Evolutionary conservation across 2,329 filamentous ascomycete species (phyloP), one percentile per base, ranked within the genome.

Genomic region (Exserohilum rostratum): DNA sequence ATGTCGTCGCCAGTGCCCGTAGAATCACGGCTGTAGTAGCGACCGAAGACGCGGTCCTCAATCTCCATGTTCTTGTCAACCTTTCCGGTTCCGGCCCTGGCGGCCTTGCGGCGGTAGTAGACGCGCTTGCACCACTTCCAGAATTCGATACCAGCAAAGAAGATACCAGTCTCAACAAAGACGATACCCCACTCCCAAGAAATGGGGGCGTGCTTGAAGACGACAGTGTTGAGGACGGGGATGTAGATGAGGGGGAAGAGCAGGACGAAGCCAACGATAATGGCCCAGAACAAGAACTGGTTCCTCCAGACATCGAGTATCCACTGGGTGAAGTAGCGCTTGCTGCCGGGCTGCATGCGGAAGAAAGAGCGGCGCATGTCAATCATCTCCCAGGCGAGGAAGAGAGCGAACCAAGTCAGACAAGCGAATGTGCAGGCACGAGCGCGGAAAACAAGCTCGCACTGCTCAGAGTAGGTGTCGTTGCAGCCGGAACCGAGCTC

Each of bases 341-440:
- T 85, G 20, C 81, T 83, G 13, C 79, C 78, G 0, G 87, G 85
- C 66, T 89, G 84, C 85, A 91, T 89, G 65, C 83, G 82, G 82
- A 92, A 91, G 79, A 92, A 90, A 6, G 84, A 87, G 38, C 87
- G 84, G 18, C 89, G 86, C 76, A 88, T 83, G 66, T 90, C 82
- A 55, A 90, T 81, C 83, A 90, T 88, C 72, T 92, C 88, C 89
- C 89, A 92, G 0, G 90, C 89, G 5, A 90, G 80, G 78, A 91
- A 90, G 15, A 91, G 82, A 0, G 88, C 87, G 63, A 88, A 88
- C 88, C 89, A 91, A 0, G 88, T 91, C 47, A 91, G 80, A 61
- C 85, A 89, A 29, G 87, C 87, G 67, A 91, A 91, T 4, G 86
- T 88, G 0, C 89, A 90, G 0, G 87, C 87, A 12, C 89, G 85